Percentiles rank a stretch among this genome's conserved stretches.
phyloP scores from a whole-genome alignment of 768 basidiomycete genomes.

The Termitomyces sp. region DNA sequence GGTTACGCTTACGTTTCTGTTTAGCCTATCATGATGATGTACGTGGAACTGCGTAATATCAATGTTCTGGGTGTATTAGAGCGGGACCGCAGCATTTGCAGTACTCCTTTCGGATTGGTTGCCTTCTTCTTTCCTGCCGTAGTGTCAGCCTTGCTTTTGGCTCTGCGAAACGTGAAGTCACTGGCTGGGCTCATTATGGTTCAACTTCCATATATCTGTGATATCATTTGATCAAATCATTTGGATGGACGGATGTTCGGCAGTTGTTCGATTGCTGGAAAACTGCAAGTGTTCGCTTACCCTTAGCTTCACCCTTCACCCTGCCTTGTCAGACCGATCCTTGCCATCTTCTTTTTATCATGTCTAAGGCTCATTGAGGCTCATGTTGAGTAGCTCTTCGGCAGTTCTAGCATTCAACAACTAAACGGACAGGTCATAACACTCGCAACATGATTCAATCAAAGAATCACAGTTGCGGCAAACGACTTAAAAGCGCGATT shows the following conservation, averaged over 20 bases:
- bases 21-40: neutral
- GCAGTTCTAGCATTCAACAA: neutral
- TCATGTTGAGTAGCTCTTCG: neutral
- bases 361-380: neutral
- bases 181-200: neutral
- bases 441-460: slow-evolving; percentile 1
- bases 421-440: neutral
- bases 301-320: too few relatives aligned
- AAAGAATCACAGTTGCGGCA: neutral
- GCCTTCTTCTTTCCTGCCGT: too few relatives aligned
- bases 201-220: neutral
- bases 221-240: neutral
- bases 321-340: neutral
- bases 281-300: neutral
- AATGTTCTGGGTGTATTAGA: neutral
- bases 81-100: neutral
- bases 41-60: neutral
- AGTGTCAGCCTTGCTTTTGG: neutral
- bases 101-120: neutral
- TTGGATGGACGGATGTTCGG: neutral
- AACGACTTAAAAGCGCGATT: slow-evolving; percentile 4
- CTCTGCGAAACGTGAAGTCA: neutral
- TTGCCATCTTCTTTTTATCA: neutral
- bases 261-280: neutral
- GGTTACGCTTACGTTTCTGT: neutral